Percentiles rank a stretch among this genome's conserved stretches.
Conservation (phyloP, 2,329 filamentous ascomycete genomes). For the Alternaria brassicae region DNA sequence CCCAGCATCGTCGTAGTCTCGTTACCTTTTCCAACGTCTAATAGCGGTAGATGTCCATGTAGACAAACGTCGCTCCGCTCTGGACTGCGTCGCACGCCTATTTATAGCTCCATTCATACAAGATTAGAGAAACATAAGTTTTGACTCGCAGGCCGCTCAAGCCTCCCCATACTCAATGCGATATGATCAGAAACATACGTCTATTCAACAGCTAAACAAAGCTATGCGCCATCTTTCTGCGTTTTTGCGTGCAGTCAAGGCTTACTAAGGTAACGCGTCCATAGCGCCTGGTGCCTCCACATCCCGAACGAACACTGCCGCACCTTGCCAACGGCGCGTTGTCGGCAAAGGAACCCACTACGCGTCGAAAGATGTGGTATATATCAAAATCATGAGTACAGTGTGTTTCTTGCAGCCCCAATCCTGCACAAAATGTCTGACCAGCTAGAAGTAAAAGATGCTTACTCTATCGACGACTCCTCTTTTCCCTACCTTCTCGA, state of each 20-base stretch:
- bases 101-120: background rate
- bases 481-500: slow-evolving; percentile 58
- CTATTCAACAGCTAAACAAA: too few species aligned
- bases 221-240: background rate
- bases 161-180: background rate
- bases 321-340: slow-evolving; percentile 7
- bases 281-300: slow-evolving; percentile 20
- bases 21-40: background rate
- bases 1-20: slow-evolving; percentile 32
- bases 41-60: background rate
- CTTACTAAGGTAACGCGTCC: background rate
- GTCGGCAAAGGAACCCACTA: slow-evolving; percentile 17
- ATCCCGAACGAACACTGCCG: slow-evolving; percentile 22
- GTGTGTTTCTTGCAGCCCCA: background rate
- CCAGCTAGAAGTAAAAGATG: slow-evolving; percentile 41
- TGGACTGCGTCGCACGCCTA: background rate
- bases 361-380: slow-evolving; percentile 20
- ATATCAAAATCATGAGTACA: slow-evolving; percentile 19
- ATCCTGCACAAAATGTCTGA: slow-evolving; percentile 31
- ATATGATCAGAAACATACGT: background rate
- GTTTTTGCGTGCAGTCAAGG: background rate
- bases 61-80: background rate
- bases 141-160: background rate
- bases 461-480: slow-evolving; percentile 42
- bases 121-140: background rate